Evolutionary conservation across 1,139 yeast species (phyloP), one percentile per base, ranked within the genome.

Genomic region (Sugiyamaella xylanicola): DNA sequence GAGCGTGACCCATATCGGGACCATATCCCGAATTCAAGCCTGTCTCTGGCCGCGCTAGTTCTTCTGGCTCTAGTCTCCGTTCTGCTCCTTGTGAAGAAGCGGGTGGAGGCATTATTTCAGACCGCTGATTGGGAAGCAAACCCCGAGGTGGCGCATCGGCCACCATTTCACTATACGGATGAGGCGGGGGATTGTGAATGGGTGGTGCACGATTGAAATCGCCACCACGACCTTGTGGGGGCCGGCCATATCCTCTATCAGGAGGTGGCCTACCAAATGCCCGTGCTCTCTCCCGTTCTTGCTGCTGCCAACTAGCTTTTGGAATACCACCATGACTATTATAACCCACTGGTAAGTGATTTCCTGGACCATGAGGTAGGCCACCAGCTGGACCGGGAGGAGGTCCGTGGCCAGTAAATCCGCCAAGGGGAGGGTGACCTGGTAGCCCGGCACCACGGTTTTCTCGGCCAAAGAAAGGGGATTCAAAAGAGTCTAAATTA

Each of bases 401-500:
- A 22, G 45, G 45, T 1, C 27, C 37, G n/a, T 25, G 29, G 9
- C 47, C 47, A 5, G 50, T 22, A 22, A 35, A 36, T 7, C 41
- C 42, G 13, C 42, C n/a, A 7, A 32, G 42, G 9, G 50, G 50
- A 21, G 27, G 47, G 15, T 16, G 47, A 19, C 47, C 47, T n/a
- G 29, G 21, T 5, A 22, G 13, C 37, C 51, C 51, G 16, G 35
- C 35, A 21, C 46, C 51, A 17, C 48, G 22, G 22, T 43, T 40
- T 9, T 61, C 61, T 5, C 63, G 51, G 1, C 64, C 65, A 53
- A 62, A 61, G 32, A 43, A 55, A 1, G 65, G 62, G 11, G 63
- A 59, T 44, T 61, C 65, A 44, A 59, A 61, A 4, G 57, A 44
- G 48, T 58, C 63, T 25, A 62, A 53, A 39, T 59, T 59, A 40